Base-by-base conservation (phyloP, 2,329 filamentous ascomycete species). In the Tolypocladium amazonense region DNA sequence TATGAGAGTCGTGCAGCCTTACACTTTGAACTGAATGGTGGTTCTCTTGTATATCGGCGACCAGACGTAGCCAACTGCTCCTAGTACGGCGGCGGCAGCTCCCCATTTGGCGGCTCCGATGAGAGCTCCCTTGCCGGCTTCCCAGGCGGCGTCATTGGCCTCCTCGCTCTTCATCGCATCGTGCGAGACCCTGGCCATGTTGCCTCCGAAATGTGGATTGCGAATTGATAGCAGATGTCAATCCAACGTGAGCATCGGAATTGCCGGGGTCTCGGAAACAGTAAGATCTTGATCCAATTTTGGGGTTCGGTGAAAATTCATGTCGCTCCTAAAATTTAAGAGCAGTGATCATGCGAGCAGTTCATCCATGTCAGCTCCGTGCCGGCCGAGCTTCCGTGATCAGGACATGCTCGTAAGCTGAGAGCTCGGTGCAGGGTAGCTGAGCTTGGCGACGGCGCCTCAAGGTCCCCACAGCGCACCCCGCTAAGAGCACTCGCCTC, bases 21-120 rank as follows among this genome's bases (percentile, higher is more conserved):
- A 90, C 88, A 88, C 85, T 76, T 90, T 90, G 74, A 90, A 90
- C 69, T 90, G 88, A 56, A 90, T 76, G 1, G 88, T 91, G 62
- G 89, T 75, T 1, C 86, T 82, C 27, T 88, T 81, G 70, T 92
- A 93, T 25, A 92, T 68, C 0, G 89, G 89, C 58, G 86, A 89
- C 67, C 85, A 79, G 27, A 77, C 75, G 63, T 85, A 87, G 23
- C 84, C 89, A 7, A 84, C 67, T 27, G 77, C 86, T 25, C 82
- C 86, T 9, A 89, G 76, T 30, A 87, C 70, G 0, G 81, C 86
- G 20, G 83, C 81, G 60, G 80, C 84, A n/a, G 81, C 74, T 59
- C 88, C 89, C 87, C 88, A 92, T 78, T 87, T 90, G 23, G 83
- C 73, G 43, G 87, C 87, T 23, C 89, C 89, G 54, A 80, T 74